Percentiles rank a stretch among this genome's conserved stretches.
Conservation (phyloP, 192 early-diverging fungal species). For the Coemansia sp. region DNA sequence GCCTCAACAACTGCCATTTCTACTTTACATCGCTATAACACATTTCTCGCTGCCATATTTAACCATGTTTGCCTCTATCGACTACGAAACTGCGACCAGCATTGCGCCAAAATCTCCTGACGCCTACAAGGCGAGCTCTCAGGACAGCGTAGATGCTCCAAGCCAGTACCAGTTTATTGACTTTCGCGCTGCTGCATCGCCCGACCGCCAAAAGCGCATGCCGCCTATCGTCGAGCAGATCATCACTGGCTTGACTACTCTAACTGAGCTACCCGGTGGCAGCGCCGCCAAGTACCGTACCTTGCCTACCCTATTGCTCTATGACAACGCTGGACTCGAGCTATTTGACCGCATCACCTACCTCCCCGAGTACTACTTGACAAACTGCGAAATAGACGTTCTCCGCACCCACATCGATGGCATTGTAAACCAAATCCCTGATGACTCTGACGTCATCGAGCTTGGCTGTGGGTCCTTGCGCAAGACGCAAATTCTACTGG, state of each 20-base stretch:
- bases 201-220: constrained; percentile 3
- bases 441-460: constrained; percentile 79
- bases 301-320: constrained; percentile 82
- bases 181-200: constrained; percentile 18
- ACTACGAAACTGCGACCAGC: background rate
- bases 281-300: constrained; percentile 11
- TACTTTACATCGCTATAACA: background rate
- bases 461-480: constrained; percentile 88
- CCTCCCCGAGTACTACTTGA: constrained; percentile 84
- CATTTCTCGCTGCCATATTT: background rate
- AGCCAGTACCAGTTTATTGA: constrained; percentile 30
- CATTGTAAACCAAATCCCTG: constrained; percentile 64
- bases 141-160: background rate
- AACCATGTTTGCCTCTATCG: constrained; percentile 9
- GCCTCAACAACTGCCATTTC: background rate
- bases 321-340: constrained; percentile 81
- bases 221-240: constrained; percentile 32
- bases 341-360: constrained; percentile 93
- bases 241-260: constrained; percentile 25
- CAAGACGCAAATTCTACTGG: constrained; percentile 82
- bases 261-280: constrained; percentile 21
- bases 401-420: constrained; percentile 62
- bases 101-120: background rate
- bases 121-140: background rate
- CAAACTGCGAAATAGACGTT: constrained; percentile 83